phyloP scores from a whole-genome alignment of 768 basidiomycete genomes.

The Boletus reticuloceps region DNA sequence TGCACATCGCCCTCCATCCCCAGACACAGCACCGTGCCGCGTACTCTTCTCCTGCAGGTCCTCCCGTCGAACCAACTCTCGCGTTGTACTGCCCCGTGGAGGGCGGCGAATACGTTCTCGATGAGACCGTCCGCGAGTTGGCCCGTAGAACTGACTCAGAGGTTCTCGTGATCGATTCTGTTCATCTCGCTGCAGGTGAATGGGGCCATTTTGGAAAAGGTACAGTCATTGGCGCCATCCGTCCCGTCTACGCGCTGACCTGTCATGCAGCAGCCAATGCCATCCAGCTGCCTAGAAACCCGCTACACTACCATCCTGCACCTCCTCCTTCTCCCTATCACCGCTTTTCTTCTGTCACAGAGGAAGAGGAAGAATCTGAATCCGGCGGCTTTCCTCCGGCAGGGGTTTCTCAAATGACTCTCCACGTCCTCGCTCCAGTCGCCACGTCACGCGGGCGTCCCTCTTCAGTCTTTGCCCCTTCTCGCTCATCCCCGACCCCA shows the following conservation, averaged over 20 bases:
- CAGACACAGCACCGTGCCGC: slow-evolving; percentile 75
- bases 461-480: slow-evolving; percentile 33
- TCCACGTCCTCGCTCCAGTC: slow-evolving; percentile 42
- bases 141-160: slow-evolving; percentile 74
- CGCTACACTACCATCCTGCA: slow-evolving; percentile 59
- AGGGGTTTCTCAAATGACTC: slow-evolving; percentile 41
- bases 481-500: slow-evolving; percentile 45
- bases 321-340: slow-evolving; percentile 28
- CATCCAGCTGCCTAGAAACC: slow-evolving; percentile 69
- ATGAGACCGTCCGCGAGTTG: slow-evolving; percentile 74
- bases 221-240: slow-evolving; percentile 22
- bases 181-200: slow-evolving; percentile 85
- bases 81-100: slow-evolving; percentile 79
- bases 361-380: slow-evolving; percentile 50
- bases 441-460: slow-evolving; percentile 34
- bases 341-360: slow-evolving; percentile 25
- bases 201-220: slow-evolving; percentile 84
- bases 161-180: slow-evolving; percentile 79
- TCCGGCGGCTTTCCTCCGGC: slow-evolving; percentile 39
- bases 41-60: slow-evolving; percentile 50
- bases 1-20: slow-evolving; percentile 76
- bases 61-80: slow-evolving; percentile 75
- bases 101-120: slow-evolving; percentile 82
- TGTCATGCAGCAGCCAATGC: slow-evolving; percentile 59
- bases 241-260: slow-evolving; percentile 6